A percentile compares a stretch with the other conserved stretches of the same genome.
These are phyloP conservation scores for Massospora cicadina DNA, from an alignment of 371 early-diverging fungal species.

Conservation along the genomic window DNA sequence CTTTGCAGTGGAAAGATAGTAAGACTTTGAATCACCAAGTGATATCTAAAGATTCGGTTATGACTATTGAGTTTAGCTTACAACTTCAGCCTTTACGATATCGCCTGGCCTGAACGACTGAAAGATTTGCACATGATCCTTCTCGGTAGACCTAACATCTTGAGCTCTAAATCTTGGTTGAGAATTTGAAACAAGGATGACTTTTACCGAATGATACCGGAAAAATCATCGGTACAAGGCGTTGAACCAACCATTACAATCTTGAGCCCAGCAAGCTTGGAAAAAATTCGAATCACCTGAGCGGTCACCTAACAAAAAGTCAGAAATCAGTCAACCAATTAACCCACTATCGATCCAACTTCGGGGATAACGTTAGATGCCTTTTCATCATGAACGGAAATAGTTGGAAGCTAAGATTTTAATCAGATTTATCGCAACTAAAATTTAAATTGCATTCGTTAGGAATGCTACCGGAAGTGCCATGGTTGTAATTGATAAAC, in stretches of 20 bases:
- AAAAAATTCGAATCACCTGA: constrained; percentile 69
- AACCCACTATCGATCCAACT: constrained; percentile 54
- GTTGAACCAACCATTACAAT: constrained; percentile 74
- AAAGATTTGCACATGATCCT: constrained; percentile 82
- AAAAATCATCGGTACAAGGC: constrained; percentile 80
- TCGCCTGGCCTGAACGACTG: constrained; percentile 90
- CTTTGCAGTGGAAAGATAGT: constrained; percentile 76
- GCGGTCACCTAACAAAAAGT: constrained; percentile 34
- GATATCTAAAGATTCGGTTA: constrained; percentile 32
- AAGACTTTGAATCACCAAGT: constrained; percentile 79
- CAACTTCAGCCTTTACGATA: constrained; percentile 65
- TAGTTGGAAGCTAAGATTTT: constrained; percentile 23
- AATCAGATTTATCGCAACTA: background rate
- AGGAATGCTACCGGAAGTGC: background rate
- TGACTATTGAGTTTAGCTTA: constrained; percentile 13
- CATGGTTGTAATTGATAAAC: background rate
- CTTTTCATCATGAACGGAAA: constrained; percentile 47
- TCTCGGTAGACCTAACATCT: constrained; percentile 86
- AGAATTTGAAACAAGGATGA: background rate
- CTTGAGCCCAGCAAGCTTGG: constrained; percentile 61
- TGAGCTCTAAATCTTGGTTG: constrained; percentile 29
- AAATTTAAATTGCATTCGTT: background rate
- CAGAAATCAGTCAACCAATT: background rate
- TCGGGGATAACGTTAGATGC: constrained; percentile 62
- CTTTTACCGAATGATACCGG: constrained; percentile 64